Base-by-base conservation (phyloP, 2,329 filamentous ascomycete species). In the Xylaria sp. region DNA sequence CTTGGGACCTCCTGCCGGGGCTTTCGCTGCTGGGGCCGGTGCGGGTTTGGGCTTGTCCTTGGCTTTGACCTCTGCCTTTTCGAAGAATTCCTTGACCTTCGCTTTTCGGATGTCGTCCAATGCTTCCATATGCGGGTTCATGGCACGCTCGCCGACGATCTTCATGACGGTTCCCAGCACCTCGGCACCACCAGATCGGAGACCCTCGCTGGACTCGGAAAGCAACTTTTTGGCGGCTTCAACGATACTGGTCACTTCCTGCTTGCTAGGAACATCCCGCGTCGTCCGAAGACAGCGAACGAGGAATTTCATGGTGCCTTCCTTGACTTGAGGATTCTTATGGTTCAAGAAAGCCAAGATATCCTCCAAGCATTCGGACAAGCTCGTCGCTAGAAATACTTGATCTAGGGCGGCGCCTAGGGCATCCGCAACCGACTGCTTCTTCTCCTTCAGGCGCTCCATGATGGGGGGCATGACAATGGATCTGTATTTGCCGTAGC, bases 321-420 rank as follows among this genome's bases (percentile, higher is more conserved):
- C 93, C 82, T 99, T 99, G 72, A 99, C 93, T 77, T 98, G 94
- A 0, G 96, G 96, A 78, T 99, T 99, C 82, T 99, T 99, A 86
- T 97, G 93, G 73, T 90, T 90, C 39, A 98, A 82, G 73, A 91
- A 97, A 67, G 96, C 88, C 0, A 93, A 81, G 8, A 94, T 97
- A 71, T 99, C 96, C 77, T 97, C 94, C n/a, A 98, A 82, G 74
- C 93, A 96, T 0, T 99, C 97, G 2, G 90, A 87, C 37, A 99
- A 83, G 73, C 85, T 89, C 0, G 94, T 94, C 0, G 89, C 84
- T 63, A 81, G 70, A 73, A 90, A 90, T 0, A 88, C 87, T 50
- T 87, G 86, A 74, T 99, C 96, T 8, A 98, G 85, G 0, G 94
- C 96, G 41, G 89, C 91, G 50, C 92, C 92, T 5, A 99, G 87